These are phyloP conservation scores for Arachis hypogaea DNA, from an alignment of 306 rosid species.

Conservation along the genomic window DNA sequence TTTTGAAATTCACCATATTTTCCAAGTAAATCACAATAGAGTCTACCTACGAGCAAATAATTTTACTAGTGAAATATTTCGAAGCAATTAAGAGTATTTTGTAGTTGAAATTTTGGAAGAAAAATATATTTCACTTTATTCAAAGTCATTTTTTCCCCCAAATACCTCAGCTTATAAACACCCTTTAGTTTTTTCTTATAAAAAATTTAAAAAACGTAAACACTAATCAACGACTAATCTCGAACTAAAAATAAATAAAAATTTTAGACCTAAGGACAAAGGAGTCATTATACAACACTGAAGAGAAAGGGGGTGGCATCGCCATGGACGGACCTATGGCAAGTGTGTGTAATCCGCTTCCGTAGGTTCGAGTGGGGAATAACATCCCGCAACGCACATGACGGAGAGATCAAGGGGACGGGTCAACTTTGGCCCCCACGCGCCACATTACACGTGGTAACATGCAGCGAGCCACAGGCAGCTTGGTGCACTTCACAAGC, in stretches of 20 bases:
- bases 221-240: too few species aligned
- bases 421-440: constrained; percentile 53
- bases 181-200: too few species aligned
- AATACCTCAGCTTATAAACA: too few species aligned
- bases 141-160: too few species aligned
- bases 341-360: constrained; percentile 26
- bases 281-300: neutral
- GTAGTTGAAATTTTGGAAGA: too few species aligned
- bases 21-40: neutral
- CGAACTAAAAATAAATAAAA: too few species aligned
- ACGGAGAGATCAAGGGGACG: constrained; percentile 39
- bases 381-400: constrained; percentile 41
- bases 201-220: too few species aligned
- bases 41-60: neutral
- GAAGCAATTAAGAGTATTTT: neutral
- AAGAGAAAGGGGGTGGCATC: neutral
- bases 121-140: too few species aligned
- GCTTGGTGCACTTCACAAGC: neutral
- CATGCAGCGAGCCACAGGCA: neutral
- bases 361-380: constrained; percentile 44
- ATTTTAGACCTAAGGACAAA: too few species aligned
- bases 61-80: neutral
- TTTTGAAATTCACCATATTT: neutral
- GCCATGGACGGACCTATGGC: constrained; percentile 14
- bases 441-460: neutral